Evolutionary conservation across 2,329 filamentous ascomycete species (phyloP).

Genomic region (Phaeosphaeria sp.): DNA sequence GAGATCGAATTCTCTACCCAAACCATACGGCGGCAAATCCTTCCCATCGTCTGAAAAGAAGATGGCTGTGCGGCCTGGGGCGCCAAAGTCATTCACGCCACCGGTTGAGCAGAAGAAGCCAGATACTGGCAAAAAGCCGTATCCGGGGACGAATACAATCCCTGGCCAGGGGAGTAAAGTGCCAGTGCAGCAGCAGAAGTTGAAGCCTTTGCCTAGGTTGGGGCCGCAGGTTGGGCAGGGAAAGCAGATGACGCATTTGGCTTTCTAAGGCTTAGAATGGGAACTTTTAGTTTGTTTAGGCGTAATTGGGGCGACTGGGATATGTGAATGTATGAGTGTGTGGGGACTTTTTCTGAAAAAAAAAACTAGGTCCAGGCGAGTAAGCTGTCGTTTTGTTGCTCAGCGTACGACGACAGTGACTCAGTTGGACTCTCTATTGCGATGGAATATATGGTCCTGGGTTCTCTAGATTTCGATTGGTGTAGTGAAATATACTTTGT

Average conservation of each 20-base stretch:
- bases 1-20: conserved; percentile 15
- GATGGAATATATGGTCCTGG: too few species aligned
- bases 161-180: conserved; percentile 33
- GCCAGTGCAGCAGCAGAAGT: conserved; percentile 32
- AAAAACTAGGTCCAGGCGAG: too few species aligned
- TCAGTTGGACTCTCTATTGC: too few species aligned
- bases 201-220: conserved; percentile 33
- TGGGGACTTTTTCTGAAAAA: too few species aligned
- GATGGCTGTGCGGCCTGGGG: conserved; percentile 32
- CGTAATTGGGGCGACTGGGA: too few species aligned
- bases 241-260: conserved; percentile 38
- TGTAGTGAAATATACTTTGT: too few species aligned
- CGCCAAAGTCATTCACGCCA: conserved; percentile 34
- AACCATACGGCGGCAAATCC: conserved; percentile 17
- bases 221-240: conserved; percentile 33
- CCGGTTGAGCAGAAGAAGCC: conserved; percentile 20
- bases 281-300: too few species aligned
- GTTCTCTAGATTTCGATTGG: too few species aligned
- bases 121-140: conserved; percentile 19
- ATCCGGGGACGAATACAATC: conserved; percentile 40
- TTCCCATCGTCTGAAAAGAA: conserved; percentile 32
- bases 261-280: not conserved
- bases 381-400: too few species aligned
- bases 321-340: conserved; percentile 16
- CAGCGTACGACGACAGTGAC: too few species aligned